phyloP scores from a whole-genome alignment of 2,329 filamentous ascomycete species.

The Graphilbum sp. region DNA sequence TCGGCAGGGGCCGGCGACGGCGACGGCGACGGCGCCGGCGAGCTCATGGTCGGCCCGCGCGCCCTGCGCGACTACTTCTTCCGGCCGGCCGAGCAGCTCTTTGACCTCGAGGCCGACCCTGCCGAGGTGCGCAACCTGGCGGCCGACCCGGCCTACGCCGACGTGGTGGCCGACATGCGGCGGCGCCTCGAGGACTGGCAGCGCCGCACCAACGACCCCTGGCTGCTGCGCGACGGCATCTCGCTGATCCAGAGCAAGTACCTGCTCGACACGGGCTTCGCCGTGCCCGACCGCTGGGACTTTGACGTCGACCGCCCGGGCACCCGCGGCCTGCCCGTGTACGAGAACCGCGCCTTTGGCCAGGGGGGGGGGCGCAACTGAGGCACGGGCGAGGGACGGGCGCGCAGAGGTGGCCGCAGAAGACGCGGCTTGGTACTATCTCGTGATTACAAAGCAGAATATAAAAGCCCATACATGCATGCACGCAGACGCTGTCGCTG shows the following conservation, averaged over 20 bases:
- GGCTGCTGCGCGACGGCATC: conserved; percentile 15
- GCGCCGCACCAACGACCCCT: conserved; percentile 13
- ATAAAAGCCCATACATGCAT: too few species aligned
- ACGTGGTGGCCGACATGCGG: neutral
- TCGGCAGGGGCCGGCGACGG: too few species aligned
- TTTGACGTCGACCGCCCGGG: conserved; percentile 5
- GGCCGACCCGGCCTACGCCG: conserved; percentile 14
- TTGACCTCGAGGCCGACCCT: conserved; percentile 27
- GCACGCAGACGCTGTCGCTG: too few species aligned
- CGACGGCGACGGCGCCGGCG: too few species aligned
- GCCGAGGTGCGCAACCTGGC: conserved; percentile 28
- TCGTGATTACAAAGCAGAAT: too few species aligned
- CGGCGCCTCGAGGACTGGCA: conserved; percentile 14
- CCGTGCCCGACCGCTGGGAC: conserved; percentile 14
- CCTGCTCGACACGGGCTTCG: conserved; percentile 12
- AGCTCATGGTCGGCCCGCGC: conserved; percentile 21
- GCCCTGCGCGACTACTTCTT: conserved; percentile 24
- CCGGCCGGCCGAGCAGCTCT: conserved; percentile 28
- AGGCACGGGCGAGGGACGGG: too few species aligned
- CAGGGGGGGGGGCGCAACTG: conserved; percentile 1
- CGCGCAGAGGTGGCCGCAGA: too few species aligned
- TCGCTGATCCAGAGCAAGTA: conserved; percentile 8
- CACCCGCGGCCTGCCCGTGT: conserved; percentile 11
- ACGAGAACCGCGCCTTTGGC: conserved; percentile 9
- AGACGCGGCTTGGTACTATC: too few species aligned